phyloP scores from a whole-genome alignment of 768 basidiomycete genomes.

The Agrocybe praecox region DNA sequence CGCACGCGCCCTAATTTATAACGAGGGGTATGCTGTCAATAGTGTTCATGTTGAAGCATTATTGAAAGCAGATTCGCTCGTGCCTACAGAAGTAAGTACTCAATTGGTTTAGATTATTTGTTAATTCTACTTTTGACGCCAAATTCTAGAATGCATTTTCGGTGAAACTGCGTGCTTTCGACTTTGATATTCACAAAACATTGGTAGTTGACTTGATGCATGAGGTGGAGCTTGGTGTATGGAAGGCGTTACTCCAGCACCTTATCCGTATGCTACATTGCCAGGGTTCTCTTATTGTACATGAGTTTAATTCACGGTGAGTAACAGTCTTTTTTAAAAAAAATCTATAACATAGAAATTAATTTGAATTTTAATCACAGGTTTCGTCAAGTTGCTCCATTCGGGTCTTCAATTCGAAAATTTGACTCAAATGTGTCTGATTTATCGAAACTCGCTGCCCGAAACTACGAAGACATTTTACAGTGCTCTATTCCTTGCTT shows the following conservation, averaged over 20 bases:
- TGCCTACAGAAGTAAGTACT: conserved; percentile 11
- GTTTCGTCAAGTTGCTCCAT: conserved; percentile 29
- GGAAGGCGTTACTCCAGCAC: conserved; percentile 35
- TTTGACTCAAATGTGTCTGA: conserved; percentile 33
- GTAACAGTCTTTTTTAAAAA: too few species aligned
- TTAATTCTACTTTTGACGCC: background rate
- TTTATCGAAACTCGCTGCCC: conserved; percentile 34
- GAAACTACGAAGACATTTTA: conserved; percentile 41
- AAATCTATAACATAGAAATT: too few species aligned
- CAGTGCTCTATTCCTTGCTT: conserved; percentile 36
- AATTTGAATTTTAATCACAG: too few species aligned
- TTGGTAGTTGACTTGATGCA: conserved; percentile 38
- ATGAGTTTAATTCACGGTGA: conserved; percentile 26
- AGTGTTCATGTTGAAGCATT: conserved; percentile 12
- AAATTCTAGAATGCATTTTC: conserved; percentile 39
- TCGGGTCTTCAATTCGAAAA: conserved; percentile 32
- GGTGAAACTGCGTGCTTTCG: conserved; percentile 11
- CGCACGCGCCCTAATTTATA: conserved; percentile 7
- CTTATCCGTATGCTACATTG: conserved; percentile 34
- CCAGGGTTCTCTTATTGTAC: conserved; percentile 11
- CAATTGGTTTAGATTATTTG: too few species aligned
- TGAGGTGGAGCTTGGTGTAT: conserved; percentile 39
- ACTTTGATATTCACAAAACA: conserved; percentile 23
- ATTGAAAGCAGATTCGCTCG: conserved; percentile 11
- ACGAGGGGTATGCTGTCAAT: conserved; percentile 12